Conservation (phyloP, 208 protist genomes). For the Acanthamoeba quina region DNA sequence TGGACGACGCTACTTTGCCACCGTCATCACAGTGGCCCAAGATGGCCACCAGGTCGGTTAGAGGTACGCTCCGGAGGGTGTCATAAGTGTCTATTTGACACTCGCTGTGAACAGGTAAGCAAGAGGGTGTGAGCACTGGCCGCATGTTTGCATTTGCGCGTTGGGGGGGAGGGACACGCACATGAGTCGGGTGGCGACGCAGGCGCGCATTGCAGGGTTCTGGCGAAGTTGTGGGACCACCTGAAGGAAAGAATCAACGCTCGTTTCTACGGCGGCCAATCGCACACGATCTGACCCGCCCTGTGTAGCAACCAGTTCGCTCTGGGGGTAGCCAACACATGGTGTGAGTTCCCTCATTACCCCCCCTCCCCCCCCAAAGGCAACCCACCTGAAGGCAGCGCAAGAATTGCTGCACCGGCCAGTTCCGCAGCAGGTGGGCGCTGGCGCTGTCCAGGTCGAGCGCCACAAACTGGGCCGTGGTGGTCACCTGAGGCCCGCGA, state of each 20-base stretch:
- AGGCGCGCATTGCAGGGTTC: too few species aligned
- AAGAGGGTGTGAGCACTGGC: neutral
- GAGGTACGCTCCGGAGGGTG: slow-evolving; percentile 31
- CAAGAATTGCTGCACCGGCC: slow-evolving; percentile 21
- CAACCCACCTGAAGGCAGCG: neutral
- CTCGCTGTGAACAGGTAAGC: neutral
- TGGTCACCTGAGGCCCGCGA: neutral
- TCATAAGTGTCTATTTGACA: slow-evolving; percentile 21
- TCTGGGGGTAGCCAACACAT: too few species aligned
- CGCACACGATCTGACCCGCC: too few species aligned
- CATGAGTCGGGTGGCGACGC: too few species aligned
- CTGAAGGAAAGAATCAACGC: too few species aligned
- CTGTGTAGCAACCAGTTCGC: too few species aligned
- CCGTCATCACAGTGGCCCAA: too few species aligned
- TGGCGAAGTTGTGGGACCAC: too few species aligned
- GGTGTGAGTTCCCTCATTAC: neutral
- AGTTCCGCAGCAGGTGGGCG: slow-evolving; percentile 1
- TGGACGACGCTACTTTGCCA: neutral
- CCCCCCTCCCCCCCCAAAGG: too few species aligned
- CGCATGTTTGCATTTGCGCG: neutral
- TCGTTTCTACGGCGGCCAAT: too few species aligned
- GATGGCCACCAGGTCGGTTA: neutral
- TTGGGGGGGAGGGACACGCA: neutral
- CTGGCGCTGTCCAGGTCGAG: neutral
- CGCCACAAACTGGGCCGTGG: neutral